Evolutionary conservation across 331 rosid species (phyloP).

Genomic region (Prunus yedoensis): DNA sequence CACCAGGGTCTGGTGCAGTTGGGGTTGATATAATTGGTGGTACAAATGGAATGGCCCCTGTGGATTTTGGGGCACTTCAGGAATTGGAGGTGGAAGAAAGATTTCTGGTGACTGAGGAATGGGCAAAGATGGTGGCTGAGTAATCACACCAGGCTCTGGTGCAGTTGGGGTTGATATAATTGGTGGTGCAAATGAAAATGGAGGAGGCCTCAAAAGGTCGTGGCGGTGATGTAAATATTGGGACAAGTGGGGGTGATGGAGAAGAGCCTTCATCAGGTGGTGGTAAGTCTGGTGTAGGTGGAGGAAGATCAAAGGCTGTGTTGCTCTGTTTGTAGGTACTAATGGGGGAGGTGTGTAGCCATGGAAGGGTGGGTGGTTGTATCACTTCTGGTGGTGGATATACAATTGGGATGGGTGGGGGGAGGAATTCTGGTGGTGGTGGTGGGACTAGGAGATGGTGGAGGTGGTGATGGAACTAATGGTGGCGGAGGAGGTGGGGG

Average conservation of each 20-base stretch:
- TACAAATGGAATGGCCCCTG: conserved; percentile 40
- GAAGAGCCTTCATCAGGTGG: conserved; percentile 26
- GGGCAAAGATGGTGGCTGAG: conserved; percentile 30
- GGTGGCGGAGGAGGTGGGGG: conserved; percentile 19
- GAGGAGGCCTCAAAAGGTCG: conserved; percentile 21
- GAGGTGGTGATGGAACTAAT: conserved; percentile 20
- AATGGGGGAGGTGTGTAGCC: conserved; percentile 30
- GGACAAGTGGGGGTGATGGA: conserved; percentile 43
- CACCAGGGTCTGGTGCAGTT: conserved; percentile 9
- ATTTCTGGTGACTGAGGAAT: conserved; percentile 30
- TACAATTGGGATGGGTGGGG: conserved; percentile 30
- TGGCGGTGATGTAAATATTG: conserved; percentile 37
- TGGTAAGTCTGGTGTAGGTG: conserved; percentile 27
- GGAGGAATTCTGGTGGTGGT: conserved; percentile 29
- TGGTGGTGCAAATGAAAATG: conserved; percentile 13
- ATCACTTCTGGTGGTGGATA: conserved; percentile 15
- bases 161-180: conserved; percentile 1
- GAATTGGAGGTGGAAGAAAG: conserved; percentile 46
- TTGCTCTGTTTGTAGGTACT: conserved; percentile 18
- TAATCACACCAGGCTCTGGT: conserved; percentile 6
- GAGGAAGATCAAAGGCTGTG: conserved; percentile 33
- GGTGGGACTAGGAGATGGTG: conserved; percentile 11
- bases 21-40: conserved; percentile 11
- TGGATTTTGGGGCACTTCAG: conserved; percentile 36
- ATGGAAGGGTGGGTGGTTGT: conserved; percentile 36